Evolutionary conservation across 192 early-diverging fungal species (phyloP).

Genomic region (Rhizophagus sp.): DNA sequence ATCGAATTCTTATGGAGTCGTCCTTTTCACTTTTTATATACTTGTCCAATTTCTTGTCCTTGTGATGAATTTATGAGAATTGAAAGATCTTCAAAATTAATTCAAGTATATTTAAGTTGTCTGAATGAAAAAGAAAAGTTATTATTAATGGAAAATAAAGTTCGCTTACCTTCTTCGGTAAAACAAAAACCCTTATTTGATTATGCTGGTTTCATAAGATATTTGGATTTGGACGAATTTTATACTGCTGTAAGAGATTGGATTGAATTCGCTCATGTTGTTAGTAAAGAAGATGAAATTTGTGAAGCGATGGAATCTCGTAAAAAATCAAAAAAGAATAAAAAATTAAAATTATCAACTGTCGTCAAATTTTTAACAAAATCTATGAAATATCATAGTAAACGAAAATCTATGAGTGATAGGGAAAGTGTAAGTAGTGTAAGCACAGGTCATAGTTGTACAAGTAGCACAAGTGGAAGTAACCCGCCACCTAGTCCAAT

Average conservation of each 20-base stretch:
- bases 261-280: conserved; percentile 1
- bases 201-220: conserved; percentile 17
- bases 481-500: not conserved
- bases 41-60: not conserved
- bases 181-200: not conserved
- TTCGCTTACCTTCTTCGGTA: not conserved
- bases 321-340: not conserved
- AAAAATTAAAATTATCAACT: not conserved
- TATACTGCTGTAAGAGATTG: conserved; percentile 23
- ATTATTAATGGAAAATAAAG: conserved; percentile 1
- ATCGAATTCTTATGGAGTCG: conserved; percentile 14
- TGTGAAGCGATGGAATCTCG: not conserved
- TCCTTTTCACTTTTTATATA: conserved; percentile 22
- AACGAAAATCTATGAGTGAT: not conserved
- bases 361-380: not conserved
- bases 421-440: not conserved
- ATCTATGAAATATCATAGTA: not conserved
- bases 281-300: not conserved
- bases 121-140: not conserved
- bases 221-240: conserved; percentile 25
- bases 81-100: conserved; percentile 6
- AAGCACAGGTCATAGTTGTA: not conserved
- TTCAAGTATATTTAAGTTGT: conserved; percentile 16
- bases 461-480: not conserved
- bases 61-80: not conserved